A percentile compares a stretch with the other conserved stretches of the same genome.
phyloP scores from a whole-genome alignment of 75 land plant species.

The Isoetes taiwanensis region DNA sequence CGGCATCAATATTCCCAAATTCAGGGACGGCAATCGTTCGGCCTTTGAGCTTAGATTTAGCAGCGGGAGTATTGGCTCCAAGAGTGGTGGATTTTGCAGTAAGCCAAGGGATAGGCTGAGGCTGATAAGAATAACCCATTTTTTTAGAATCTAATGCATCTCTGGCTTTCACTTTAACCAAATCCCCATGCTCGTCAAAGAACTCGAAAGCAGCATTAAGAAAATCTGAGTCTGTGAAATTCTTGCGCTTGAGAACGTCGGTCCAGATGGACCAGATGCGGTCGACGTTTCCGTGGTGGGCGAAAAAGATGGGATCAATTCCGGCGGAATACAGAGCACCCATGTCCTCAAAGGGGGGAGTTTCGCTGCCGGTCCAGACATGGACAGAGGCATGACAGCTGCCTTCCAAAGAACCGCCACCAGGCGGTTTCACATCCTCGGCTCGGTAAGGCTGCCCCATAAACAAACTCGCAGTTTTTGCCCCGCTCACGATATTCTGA shows the following conservation, averaged over 20 bases:
- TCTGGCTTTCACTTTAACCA: conserved; percentile 34
- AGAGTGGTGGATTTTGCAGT: no score
- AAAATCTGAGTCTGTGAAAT: conserved; percentile 44
- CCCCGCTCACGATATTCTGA: not conserved
- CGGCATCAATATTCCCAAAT: no score
- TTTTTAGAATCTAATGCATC: conserved; percentile 29
- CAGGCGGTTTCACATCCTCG: not conserved
- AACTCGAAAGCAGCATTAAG: conserved; percentile 38
- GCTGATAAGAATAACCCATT: conserved; percentile 33
- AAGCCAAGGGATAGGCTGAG: no score
- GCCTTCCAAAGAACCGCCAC: not conserved
- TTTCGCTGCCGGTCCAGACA: not conserved
- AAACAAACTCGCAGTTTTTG: not conserved
- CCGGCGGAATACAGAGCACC: conserved; percentile 46
- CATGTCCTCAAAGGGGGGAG: conserved; percentile 42
- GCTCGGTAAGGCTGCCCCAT: not conserved
- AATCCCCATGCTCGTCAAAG: conserved; percentile 50
- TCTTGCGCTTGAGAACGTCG: conserved; percentile 23
- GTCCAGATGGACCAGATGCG: conserved; percentile 54
- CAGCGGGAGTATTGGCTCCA: no score
- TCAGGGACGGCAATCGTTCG: no score
- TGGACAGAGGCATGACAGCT: not conserved
- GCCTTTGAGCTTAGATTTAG: no score
- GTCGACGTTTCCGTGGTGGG: conserved; percentile 55
- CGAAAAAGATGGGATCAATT: conserved; percentile 46